A percentile compares a stretch with the other conserved stretches of the same genome.
phyloP scores from a whole-genome alignment of 495 filamentous ascomycete species.

The Hypomontagnella submonticulosa region DNA sequence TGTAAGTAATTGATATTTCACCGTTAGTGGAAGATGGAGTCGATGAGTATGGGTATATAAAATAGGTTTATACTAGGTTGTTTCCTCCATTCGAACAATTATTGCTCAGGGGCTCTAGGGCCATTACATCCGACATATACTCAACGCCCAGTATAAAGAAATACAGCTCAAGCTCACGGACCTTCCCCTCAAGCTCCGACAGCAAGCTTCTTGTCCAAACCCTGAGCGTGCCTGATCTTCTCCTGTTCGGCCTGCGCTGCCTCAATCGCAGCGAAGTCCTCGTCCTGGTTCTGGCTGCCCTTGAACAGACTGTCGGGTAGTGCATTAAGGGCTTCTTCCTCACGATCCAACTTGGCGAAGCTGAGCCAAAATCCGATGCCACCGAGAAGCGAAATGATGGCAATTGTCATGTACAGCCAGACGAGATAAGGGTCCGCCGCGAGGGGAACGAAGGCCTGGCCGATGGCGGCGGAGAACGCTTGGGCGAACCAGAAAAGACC shows the following conservation, averaged over 20 bases:
- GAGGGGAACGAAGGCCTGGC: constrained; percentile 72
- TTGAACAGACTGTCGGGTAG: constrained; percentile 58
- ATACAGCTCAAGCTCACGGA: neutral
- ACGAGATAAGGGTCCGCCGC: constrained; percentile 75
- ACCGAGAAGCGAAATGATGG: constrained; percentile 69
- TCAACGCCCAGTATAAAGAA: neutral
- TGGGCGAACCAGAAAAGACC: constrained; percentile 75
- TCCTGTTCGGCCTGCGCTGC: constrained; percentile 43
- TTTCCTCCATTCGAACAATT: too few relatives aligned
- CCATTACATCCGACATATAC: neutral
- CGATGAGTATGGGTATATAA: too few relatives aligned
- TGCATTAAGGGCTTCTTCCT: constrained; percentile 75
- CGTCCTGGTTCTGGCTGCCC: constrained; percentile 42
- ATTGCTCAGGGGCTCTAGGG: neutral
- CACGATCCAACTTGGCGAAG: constrained; percentile 66
- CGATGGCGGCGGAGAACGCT: constrained; percentile 74
- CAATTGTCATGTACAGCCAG: constrained; percentile 71
- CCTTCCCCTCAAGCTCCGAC: neutral
- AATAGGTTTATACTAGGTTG: too few relatives aligned
- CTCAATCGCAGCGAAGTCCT: constrained; percentile 37
- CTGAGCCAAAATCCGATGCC: constrained; percentile 70
- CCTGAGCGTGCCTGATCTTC: constrained; percentile 44
- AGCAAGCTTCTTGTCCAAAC: constrained; percentile 35
- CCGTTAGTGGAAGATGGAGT: too few relatives aligned
- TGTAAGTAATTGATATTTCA: too few relatives aligned